These are phyloP conservation scores for Camillea tinctor DNA, from an alignment of 2,329 filamentous ascomycete species.

Conservation along the genomic window DNA sequence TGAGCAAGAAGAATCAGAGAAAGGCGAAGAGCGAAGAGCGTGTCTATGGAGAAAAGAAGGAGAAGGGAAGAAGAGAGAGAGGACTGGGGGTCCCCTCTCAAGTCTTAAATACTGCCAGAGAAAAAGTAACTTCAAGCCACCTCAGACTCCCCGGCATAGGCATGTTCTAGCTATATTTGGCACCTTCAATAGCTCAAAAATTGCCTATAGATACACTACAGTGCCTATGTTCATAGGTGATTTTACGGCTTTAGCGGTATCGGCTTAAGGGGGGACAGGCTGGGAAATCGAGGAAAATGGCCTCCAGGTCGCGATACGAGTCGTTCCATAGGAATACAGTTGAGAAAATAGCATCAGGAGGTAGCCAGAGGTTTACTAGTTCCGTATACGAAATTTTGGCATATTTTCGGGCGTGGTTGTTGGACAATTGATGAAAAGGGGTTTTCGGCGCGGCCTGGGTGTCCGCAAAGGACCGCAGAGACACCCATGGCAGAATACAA, in stretches of 20 bases:
- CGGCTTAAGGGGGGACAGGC: neutral
- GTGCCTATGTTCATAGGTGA: neutral
- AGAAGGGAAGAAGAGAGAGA: neutral
- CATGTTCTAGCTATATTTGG: neutral
- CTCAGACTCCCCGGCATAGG: neutral
- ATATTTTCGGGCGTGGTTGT: neutral
- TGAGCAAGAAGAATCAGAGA: too few relatives aligned
- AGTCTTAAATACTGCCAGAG: neutral
- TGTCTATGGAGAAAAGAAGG: neutral
- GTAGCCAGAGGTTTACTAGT: neutral
- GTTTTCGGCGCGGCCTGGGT: neutral
- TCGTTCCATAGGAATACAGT: neutral
- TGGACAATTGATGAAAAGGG: neutral
- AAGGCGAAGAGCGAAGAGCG: too few relatives aligned
- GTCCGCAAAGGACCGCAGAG: neutral
- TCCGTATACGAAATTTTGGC: neutral
- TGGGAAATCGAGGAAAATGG: neutral
- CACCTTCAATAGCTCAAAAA: neutral
- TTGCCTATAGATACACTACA: neutral
- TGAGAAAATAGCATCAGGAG: neutral
- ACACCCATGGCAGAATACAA: neutral
- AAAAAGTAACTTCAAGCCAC: too few relatives aligned
- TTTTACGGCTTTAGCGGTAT: neutral
- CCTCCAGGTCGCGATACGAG: neutral
- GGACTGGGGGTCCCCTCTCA: neutral